Base-by-base conservation (phyloP, 1,139 yeast species). In the Ogataea hybrid region DNA sequence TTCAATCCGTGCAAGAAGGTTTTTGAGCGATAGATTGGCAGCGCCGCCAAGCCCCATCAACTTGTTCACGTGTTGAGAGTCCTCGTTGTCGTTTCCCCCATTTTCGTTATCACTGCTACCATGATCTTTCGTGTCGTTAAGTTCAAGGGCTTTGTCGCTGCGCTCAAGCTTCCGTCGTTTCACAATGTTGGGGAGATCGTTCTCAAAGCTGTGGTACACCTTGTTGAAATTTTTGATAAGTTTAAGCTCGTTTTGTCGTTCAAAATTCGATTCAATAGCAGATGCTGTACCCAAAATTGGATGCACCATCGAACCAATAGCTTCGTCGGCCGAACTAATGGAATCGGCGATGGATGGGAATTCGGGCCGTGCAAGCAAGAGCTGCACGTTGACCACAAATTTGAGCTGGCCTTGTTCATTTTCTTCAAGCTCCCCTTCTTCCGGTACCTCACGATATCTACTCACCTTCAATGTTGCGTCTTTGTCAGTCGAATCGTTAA, bases 201-300 rank as follows among this genome's bases (percentile, higher is more conserved):
- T 77, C 57, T 90, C 97, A 59, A 88, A 87, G 47, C 78, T 81
- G 58, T 89, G 96, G 58, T 88, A 89, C 31, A 85, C 79, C 57
- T 75, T 84, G 52, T 70, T 70, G 58, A 75, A 73, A 51, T 69
- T 73, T 40, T 65, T 69, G 43, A 74, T 68, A 16, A 74, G 53
- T 18, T 59, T 61, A 6, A 62, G 39, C 46, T 65, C 68, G 37
- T 62, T 63, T 39, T 56, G 60, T 22, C 60, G 58, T 39, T 62
- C 65, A 12, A 60, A 41, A 32, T 52, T 57, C 2, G 65, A 59
- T 38, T 60, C 64, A 20, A 62, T 59, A 7, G 62, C 64, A 1
- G 66, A 58, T 2, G 61, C 42, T 0, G 64, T 60, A 7, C 67
- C 64, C 20, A 63, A 35, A 14, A 63, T 52, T 4, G 65, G 65